A percentile compares a stretch with the other conserved stretches of the same genome.
These are phyloP conservation scores for Cladobotryum protrusum DNA, from an alignment of 2,329 filamentous ascomycete genomes.

Conservation along the genomic window DNA sequence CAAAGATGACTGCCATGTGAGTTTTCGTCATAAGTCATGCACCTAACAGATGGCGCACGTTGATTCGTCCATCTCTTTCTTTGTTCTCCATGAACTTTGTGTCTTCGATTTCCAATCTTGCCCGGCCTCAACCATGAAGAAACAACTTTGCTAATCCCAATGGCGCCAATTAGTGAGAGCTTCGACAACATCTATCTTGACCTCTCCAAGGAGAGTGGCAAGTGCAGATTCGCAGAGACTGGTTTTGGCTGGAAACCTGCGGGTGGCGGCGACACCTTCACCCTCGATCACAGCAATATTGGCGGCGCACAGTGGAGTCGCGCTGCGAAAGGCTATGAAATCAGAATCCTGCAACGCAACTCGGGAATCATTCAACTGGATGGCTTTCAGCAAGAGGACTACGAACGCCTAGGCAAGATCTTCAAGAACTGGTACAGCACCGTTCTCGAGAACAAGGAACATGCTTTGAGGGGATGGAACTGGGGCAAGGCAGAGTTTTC, in stretches of 20 bases:
- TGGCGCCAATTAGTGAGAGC: slow-evolving; percentile 58
- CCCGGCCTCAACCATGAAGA: neutral
- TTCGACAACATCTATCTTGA: slow-evolving; percentile 98
- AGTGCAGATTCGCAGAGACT: slow-evolving; percentile 90
- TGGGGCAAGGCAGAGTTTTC: slow-evolving; percentile 98
- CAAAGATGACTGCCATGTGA: slow-evolving; percentile 35
- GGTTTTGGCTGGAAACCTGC: slow-evolving; percentile 94
- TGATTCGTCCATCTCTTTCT: too few relatives aligned
- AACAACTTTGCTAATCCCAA: neutral
- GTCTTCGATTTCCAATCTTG: neutral
- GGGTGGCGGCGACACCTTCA: slow-evolving; percentile 85
- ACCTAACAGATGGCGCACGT: too few relatives aligned
- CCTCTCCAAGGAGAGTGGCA: slow-evolving; percentile 84
- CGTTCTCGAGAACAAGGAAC: slow-evolving; percentile 85
- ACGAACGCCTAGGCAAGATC: slow-evolving; percentile 81
- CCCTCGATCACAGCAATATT: slow-evolving; percentile 81
- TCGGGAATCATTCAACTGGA: slow-evolving; percentile 88
- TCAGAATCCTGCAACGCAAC: slow-evolving; percentile 82
- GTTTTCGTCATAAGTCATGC: slow-evolving; percentile 11
- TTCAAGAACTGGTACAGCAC: slow-evolving; percentile 99
- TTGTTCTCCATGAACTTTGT: too few relatives aligned
- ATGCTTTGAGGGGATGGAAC: slow-evolving; percentile 95
- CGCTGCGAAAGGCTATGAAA: slow-evolving; percentile 84
- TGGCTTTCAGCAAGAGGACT: slow-evolving; percentile 91
- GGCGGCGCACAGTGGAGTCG: slow-evolving; percentile 88